Conservation (phyloP, 495 filamentous ascomycete genomes). For the Podospora comata region DNA sequence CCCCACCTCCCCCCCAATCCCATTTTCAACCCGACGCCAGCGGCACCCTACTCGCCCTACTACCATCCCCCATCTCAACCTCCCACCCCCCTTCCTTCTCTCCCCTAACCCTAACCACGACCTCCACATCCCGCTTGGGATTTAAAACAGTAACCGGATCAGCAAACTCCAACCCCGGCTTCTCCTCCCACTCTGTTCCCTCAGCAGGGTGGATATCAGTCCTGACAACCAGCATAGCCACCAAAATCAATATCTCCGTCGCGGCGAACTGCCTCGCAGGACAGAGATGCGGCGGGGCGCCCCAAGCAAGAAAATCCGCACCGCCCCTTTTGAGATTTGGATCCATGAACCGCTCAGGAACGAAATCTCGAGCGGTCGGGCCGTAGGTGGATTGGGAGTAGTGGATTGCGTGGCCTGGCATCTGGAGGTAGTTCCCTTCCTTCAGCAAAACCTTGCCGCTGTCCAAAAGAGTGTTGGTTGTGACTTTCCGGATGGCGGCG, state of each 20-base stretch:
- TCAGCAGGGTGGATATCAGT: background rate
- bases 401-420: background rate
- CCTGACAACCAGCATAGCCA: background rate
- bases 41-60: background rate
- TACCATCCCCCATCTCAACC: background rate
- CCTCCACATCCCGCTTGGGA: background rate
- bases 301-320: background rate
- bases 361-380: background rate
- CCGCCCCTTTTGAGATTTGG: background rate
- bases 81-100: background rate
- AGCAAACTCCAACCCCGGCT: background rate
- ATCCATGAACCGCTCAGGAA: background rate
- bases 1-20: too few species aligned
- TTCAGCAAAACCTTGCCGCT: background rate
- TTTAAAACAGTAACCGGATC: background rate
- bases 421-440: background rate
- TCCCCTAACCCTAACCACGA: background rate
- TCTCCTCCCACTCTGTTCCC: background rate
- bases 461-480: background rate
- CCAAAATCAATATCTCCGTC: background rate
- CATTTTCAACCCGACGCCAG: background rate
- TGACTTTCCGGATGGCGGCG: background rate
- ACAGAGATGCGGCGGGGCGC: background rate
- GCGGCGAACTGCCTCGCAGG: background rate
- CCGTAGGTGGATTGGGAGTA: background rate